Evolutionary conservation across 2,329 filamentous ascomycete genomes (phyloP).

Genomic region (Fusarium nematophilum): DNA sequence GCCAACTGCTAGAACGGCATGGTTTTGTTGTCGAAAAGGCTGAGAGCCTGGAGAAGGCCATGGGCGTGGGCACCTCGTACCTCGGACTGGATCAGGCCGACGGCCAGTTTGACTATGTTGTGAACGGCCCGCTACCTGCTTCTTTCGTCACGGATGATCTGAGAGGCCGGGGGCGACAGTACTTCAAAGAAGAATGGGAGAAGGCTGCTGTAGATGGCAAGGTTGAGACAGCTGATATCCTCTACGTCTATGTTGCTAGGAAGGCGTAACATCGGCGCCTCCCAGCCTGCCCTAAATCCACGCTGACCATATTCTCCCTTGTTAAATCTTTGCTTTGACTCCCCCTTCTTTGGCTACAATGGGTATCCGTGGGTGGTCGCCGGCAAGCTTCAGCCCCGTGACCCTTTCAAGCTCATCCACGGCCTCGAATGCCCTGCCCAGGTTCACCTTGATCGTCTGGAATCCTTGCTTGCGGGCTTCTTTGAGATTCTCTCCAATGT

Average conservation of each 20-base stretch:
- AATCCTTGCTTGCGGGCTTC: conserved; percentile 80
- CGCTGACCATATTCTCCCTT: neutral
- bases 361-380: conserved; percentile 63
- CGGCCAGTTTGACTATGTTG: conserved; percentile 43
- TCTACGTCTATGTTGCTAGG: conserved; percentile 48
- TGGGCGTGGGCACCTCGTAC: conserved; percentile 38
- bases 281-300: neutral
- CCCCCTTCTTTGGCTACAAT: conserved; percentile 51
- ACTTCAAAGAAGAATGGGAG: conserved; percentile 48
- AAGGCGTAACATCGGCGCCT: conserved; percentile 12
- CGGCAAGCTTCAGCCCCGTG: conserved; percentile 74
- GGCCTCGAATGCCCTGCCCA: conserved; percentile 83
- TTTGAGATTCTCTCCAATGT: conserved; percentile 94
- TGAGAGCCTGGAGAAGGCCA: conserved; percentile 41
- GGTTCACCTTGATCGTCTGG: conserved; percentile 83
- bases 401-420: conserved; percentile 82
- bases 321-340: conserved; percentile 56
- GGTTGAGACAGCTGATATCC: conserved; percentile 42
- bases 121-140: conserved; percentile 35
- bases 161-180: conserved; percentile 34
- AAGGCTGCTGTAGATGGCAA: conserved; percentile 44
- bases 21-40: conserved; percentile 44
- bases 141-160: conserved; percentile 36
- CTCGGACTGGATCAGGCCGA: conserved; percentile 44
- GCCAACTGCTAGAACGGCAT: conserved; percentile 40